Evolutionary conservation across 2,329 filamentous ascomycete genomes (phyloP).

Genomic region (Colletotrichum euphorbiae): DNA sequence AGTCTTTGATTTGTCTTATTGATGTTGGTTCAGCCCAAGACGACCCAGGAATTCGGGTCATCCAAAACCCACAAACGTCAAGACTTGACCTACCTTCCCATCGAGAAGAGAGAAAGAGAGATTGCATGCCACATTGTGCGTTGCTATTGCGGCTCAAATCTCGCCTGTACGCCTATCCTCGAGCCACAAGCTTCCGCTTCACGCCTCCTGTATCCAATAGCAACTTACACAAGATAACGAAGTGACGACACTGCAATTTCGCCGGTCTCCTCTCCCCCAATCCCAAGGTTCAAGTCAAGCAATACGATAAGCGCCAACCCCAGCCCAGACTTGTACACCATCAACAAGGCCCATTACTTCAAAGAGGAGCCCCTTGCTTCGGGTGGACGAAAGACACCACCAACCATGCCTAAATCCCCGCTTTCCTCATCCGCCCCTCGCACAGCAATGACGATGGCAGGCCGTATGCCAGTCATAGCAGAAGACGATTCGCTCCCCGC

Average conservation of each 20-base stretch:
- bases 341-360: neutral
- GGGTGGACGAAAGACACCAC: neutral
- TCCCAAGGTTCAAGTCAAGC: neutral
- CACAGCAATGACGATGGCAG: conserved; percentile 44
- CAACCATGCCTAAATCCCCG: conserved; percentile 39
- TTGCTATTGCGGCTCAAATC: conserved; percentile 6
- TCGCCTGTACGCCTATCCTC: neutral
- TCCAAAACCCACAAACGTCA: neutral
- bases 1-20: conserved; percentile 12
- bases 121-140: neutral
- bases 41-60: conserved; percentile 19
- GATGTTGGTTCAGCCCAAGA: conserved; percentile 1
- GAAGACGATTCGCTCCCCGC: conserved; percentile 47
- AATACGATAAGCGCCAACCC: neutral
- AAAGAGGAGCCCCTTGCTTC: neutral
- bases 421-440: conserved; percentile 40
- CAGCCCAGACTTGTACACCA: neutral
- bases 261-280: neutral
- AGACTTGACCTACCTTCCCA: neutral
- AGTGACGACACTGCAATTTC: conserved; percentile 5
- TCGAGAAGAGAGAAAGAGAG: neutral
- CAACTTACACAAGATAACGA: neutral
- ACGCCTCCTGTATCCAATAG: neutral
- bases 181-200: neutral
- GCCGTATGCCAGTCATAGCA: conserved; percentile 52